Conservation (phyloP, 805 yeast species). For the Zygoascus bituminiphila region DNA sequence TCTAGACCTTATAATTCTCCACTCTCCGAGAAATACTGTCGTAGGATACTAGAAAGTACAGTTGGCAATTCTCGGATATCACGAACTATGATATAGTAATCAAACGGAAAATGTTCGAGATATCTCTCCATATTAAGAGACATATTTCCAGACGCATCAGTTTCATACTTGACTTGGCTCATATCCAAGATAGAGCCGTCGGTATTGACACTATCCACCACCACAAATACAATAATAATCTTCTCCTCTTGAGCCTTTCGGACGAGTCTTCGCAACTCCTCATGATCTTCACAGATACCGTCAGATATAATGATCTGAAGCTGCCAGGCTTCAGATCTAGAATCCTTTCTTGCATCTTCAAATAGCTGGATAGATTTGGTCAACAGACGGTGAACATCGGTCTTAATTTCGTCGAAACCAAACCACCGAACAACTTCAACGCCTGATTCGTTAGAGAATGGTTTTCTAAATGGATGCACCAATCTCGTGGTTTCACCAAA, state of each 20-base stretch:
- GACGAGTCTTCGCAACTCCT: slow-evolving; percentile 68
- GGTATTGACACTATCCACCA: slow-evolving; percentile 76
- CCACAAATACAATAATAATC: slow-evolving; percentile 90
- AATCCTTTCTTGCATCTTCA: slow-evolving; percentile 41
- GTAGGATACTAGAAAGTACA: slow-evolving; percentile 77
- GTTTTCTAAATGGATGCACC: slow-evolving; percentile 84
- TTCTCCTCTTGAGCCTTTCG: slow-evolving; percentile 86
- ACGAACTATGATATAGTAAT: slow-evolving; percentile 88
- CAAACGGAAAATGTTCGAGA: slow-evolving; percentile 92
- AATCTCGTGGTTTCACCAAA: slow-evolving; percentile 80
- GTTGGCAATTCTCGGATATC: slow-evolving; percentile 85
- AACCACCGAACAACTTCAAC: slow-evolving; percentile 79
- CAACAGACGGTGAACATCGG: slow-evolving; percentile 73
- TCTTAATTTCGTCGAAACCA: slow-evolving; percentile 78
- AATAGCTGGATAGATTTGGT: slow-evolving; percentile 65
- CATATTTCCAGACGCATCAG: slow-evolving; percentile 54
- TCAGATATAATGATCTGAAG: slow-evolving; percentile 87
- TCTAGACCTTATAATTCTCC: slow-evolving; percentile 27
- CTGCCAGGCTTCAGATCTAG: slow-evolving; percentile 68
- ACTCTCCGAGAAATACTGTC: slow-evolving; percentile 83
- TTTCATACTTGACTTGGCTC: slow-evolving; percentile 77
- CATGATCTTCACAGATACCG: slow-evolving; percentile 97
- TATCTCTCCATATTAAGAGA: slow-evolving; percentile 72
- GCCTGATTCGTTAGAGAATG: slow-evolving; percentile 77
- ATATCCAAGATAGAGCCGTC: slow-evolving; percentile 86